Percentiles rank a stretch among this genome's conserved stretches.
These are phyloP conservation scores for Jaenimonas drosophilae DNA, from an alignment of 208 protist genomes.

Conservation along the genomic window DNA sequence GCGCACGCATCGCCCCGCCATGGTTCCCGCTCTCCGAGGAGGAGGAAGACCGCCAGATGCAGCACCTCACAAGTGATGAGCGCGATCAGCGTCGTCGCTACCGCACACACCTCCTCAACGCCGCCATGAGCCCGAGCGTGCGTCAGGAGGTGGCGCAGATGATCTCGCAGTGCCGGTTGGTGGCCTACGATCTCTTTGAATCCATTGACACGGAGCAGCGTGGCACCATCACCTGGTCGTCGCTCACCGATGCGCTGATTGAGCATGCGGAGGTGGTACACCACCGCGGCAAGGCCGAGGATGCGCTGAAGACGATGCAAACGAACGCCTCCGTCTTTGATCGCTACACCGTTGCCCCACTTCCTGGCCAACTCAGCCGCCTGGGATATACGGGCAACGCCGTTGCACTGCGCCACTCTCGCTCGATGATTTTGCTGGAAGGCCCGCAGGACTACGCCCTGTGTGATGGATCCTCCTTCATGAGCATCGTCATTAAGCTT, in stretches of 20 bases:
- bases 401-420: constrained; percentile 40
- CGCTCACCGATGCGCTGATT: constrained; percentile 57
- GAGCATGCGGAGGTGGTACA: constrained; percentile 63
- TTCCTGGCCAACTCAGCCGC: constrained; percentile 29
- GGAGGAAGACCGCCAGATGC: constrained; percentile 27
- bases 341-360: constrained; percentile 49
- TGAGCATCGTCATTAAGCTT: constrained; percentile 45
- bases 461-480: constrained; percentile 41
- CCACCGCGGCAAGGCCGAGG: constrained; percentile 32
- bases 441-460: constrained; percentile 54
- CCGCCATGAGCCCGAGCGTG: constrained; percentile 14
- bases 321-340: constrained; percentile 59
- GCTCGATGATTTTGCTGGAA: constrained; percentile 45
- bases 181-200: constrained; percentile 43
- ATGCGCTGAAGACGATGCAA: constrained; percentile 17
- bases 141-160: constrained; percentile 15
- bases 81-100: constrained; percentile 10
- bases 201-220: constrained; percentile 50
- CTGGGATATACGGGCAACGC: constrained; percentile 47
- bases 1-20: constrained; percentile 8
- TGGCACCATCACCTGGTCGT: constrained; percentile 46
- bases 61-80: background rate
- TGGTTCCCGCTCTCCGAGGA: constrained; percentile 22
- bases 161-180: constrained; percentile 23
- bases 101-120: constrained; percentile 18